Conservation (phyloP, 2,329 filamentous ascomycete genomes). For the Monosporascus sp. region DNA sequence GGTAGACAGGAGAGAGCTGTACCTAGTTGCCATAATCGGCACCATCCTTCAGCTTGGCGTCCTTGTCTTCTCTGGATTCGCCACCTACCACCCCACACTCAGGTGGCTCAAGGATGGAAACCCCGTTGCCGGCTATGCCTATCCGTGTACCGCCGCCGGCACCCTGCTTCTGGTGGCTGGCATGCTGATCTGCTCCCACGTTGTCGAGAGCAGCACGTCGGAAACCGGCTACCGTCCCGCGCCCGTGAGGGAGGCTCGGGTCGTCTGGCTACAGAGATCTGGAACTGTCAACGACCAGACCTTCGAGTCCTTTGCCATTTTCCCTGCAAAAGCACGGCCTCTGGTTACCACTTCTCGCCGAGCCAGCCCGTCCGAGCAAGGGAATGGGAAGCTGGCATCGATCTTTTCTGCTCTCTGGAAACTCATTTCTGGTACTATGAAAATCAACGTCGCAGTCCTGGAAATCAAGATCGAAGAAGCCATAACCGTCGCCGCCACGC, state of each 20-base stretch:
- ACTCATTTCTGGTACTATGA: no score
- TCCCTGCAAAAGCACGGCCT: constrained; percentile 4
- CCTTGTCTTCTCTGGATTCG: constrained; percentile 13
- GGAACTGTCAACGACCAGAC: constrained; percentile 23
- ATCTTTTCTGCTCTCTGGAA: no score
- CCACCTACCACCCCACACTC: constrained; percentile 2
- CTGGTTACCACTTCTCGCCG: constrained; percentile 6
- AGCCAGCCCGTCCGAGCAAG: background rate
- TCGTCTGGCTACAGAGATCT: constrained; percentile 27
- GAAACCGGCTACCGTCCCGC: constrained; percentile 10
- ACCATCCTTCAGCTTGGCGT: constrained; percentile 18
- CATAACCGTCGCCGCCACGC: constrained; percentile 9
- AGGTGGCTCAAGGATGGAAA: background rate
- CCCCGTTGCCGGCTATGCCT: constrained; percentile 14
- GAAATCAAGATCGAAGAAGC: background rate
- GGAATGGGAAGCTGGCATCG: no score
- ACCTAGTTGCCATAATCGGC: constrained; percentile 12
- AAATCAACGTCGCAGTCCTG: no score
- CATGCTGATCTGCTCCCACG: constrained; percentile 25
- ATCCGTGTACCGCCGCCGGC: constrained; percentile 20
- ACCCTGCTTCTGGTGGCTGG: constrained; percentile 22
- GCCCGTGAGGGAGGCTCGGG: background rate
- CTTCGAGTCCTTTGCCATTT: constrained; percentile 22
- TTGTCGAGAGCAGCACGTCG: constrained; percentile 26
- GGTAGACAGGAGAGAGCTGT: constrained; percentile 6